A percentile compares a stretch with the other conserved stretches of the same genome.
phyloP scores from a whole-genome alignment of 108 stramenopile species.

The Aurantiochytrium sp. region DNA sequence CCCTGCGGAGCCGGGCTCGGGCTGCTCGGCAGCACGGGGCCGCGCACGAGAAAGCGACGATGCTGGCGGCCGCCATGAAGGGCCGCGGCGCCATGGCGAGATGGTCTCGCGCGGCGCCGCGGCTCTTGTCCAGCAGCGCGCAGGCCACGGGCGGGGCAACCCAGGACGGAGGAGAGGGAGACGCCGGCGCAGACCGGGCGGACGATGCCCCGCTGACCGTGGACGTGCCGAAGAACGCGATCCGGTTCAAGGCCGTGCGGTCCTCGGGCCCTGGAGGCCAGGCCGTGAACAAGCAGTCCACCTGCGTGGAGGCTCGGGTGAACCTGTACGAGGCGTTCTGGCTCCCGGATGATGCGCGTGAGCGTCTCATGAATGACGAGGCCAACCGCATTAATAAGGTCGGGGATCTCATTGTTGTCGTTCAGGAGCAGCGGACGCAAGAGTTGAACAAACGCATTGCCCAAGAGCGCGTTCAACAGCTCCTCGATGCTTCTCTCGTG shows the following conservation, averaged over 20 bases:
- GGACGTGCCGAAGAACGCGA: background rate
- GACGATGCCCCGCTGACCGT: background rate
- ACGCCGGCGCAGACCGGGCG: background rate
- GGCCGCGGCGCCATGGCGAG: too few species aligned
- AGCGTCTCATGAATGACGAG: background rate
- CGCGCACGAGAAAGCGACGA: too few species aligned
- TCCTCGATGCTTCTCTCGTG: background rate
- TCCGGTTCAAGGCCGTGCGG: constrained; percentile 3
- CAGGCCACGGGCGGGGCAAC: too few species aligned
- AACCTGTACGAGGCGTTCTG: constrained; percentile 3
- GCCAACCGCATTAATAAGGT: background rate
- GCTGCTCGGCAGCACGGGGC: too few species aligned
- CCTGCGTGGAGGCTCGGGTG: background rate
- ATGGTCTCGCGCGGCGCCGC: too few species aligned
- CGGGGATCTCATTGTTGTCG: background rate
- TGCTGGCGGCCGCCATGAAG: too few species aligned
- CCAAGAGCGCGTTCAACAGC: background rate
- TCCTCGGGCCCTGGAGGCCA: constrained; percentile 5
- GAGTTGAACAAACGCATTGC: background rate
- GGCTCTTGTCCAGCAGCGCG: too few species aligned
- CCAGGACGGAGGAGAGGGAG: too few species aligned
- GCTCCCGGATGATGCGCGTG: background rate
- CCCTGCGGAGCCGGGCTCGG: too few species aligned
- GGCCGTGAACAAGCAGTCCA: background rate
- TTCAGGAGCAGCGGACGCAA: background rate